A percentile compares a stretch with the other conserved stretches of the same genome.
Conservation (phyloP, 2,329 filamentous ascomycete genomes). For the Colletotrichum aenigma region DNA sequence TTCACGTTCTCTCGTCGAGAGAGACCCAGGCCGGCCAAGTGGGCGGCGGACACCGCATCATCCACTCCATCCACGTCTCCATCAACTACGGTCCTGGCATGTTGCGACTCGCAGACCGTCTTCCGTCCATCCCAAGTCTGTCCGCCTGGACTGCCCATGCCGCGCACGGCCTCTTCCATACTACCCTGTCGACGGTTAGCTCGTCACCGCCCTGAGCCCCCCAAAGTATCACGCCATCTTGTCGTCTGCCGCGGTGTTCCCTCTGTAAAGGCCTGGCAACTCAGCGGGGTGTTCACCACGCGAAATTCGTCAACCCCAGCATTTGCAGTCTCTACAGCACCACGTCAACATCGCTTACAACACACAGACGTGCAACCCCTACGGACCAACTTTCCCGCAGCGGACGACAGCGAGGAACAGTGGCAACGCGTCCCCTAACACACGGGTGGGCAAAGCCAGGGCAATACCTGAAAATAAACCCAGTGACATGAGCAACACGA, state of each 20-base stretch:
- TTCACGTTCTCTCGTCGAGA: not conserved
- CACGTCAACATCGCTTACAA: not conserved
- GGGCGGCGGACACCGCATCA: not conserved
- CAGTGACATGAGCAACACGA: not conserved
- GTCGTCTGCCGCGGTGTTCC: not conserved
- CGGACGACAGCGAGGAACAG: not conserved
- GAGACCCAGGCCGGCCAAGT: not conserved
- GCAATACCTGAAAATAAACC: not conserved
- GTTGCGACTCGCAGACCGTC: slow-evolving; percentile 7
- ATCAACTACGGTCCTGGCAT: not conserved
- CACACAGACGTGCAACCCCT: not conserved
- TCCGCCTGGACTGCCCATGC: not conserved
- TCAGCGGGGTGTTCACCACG: not conserved
- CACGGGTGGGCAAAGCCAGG: not conserved
- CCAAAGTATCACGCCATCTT: slow-evolving; percentile 18
- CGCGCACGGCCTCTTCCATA: slow-evolving; percentile 6
- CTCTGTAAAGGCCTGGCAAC: not conserved
- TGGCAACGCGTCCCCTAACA: not conserved
- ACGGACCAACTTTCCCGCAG: not conserved
- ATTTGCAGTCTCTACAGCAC: not conserved
- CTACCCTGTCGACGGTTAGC: not conserved
- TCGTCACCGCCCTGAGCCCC: slow-evolving; percentile 14
- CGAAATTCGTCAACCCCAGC: not conserved
- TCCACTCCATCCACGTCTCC: not conserved
- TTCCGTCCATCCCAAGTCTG: slow-evolving; percentile 12